Evolutionary conservation across 2,329 filamentous ascomycete genomes (phyloP), one percentile per base, ranked within the genome.

Genomic region (Colletotrichum orchidophilum): DNA sequence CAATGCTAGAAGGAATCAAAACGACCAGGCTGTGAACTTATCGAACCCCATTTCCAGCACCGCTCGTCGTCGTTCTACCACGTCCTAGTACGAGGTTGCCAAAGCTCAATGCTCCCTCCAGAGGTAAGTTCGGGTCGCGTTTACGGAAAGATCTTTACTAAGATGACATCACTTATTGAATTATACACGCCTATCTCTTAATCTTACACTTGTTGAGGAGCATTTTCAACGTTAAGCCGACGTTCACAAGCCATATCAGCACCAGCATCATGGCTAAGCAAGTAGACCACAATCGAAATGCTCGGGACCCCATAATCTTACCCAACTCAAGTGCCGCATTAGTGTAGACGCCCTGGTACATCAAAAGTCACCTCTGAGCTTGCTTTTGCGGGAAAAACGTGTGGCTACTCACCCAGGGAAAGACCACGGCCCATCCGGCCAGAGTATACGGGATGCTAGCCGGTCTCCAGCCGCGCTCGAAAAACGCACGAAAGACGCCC

Each of bases 281-380:
- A 1, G 79, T 81, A 1, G 82, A 82, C 75, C 81, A 80, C 2
- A 84, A 78, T 15, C 75, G 71, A 62, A 83, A 84, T 4, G 81
- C 79, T 0, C 78, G 73, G 2, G 81, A 82, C 27, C 82, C 77
- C 75, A 85, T 78, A 26, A 80, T 73, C 53, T 75, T 79, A 7
- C 80, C 81, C 6, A 85, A 75, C 59, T 81, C 73, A 12, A 82
- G 75, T 1, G 81, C 80, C 1, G 78, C 77, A 49, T 82, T 83
- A 3, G 80, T 81, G 66, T 82, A 83, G 0, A 82, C 80, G 2
- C 82, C 81, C 81, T 82, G 49, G 3, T 3, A 26, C 13, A 42
- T 42, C 7, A 42, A 7, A 7, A 42, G 5, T 18, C 35, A 26
- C n/a, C 27, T 57, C 8, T 15, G 18, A 39, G 50, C 31, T 49